These are phyloP conservation scores for Sugiyamaella smithiae DNA, from an alignment of 805 yeast genomes.

Conservation along the genomic window DNA sequence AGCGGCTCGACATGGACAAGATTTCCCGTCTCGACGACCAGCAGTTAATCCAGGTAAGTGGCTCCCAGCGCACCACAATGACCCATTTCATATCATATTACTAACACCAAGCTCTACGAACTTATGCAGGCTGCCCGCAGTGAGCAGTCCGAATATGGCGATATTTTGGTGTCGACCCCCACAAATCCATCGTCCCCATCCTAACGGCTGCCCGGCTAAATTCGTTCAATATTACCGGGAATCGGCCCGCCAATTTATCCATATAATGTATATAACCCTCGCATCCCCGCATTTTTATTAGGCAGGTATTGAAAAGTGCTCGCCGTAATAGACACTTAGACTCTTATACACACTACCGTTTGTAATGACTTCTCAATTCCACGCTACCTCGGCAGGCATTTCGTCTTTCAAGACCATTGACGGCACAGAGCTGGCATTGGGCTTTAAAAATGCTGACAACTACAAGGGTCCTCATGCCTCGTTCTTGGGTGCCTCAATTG, in stretches of 20 bases:
- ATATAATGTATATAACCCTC: background rate
- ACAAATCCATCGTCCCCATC: constrained; percentile 11
- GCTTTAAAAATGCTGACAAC: constrained; percentile 25
- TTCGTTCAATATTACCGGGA: background rate
- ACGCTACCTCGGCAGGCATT: constrained; percentile 25
- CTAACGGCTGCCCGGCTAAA: background rate
- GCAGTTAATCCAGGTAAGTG: constrained; percentile 69
- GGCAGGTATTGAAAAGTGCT: background rate
- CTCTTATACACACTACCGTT: background rate
- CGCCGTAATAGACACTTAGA: background rate
- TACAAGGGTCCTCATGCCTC: constrained; percentile 40
- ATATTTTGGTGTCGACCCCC: constrained; percentile 21
- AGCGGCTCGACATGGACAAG: constrained; percentile 57
- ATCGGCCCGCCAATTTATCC: constrained; percentile 2
- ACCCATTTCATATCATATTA: background rate
- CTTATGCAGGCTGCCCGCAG: constrained; percentile 44
- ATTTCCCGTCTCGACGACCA: constrained; percentile 86
- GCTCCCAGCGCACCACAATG: background rate
- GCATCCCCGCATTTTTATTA: background rate
- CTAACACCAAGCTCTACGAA: constrained; percentile 36
- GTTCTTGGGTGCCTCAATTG: constrained; percentile 62
- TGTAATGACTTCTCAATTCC: constrained; percentile 19
- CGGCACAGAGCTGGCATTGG: constrained; percentile 23
- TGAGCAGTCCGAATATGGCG: constrained; percentile 37
- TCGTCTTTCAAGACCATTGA: constrained; percentile 24